Evolutionary conservation across 176 grass and related monocot species (phyloP).

Genomic region (Cenchrus purpureus): DNA sequence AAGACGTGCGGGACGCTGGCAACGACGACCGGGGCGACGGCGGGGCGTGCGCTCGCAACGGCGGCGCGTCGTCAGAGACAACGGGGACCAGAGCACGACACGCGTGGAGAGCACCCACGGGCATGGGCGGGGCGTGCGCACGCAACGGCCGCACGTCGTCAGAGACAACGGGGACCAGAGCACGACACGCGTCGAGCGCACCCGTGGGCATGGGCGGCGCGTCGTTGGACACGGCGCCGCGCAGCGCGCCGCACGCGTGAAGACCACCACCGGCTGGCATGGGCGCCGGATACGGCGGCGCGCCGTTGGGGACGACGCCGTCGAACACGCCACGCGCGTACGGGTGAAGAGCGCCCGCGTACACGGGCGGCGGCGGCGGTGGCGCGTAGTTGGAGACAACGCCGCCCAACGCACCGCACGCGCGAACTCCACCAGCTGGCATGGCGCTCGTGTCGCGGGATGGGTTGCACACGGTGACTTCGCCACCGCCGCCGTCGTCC

Average conservation of each 20-base stretch:
- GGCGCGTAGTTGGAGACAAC: background rate
- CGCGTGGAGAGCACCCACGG: background rate
- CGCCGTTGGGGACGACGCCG: background rate
- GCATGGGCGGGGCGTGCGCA: background rate
- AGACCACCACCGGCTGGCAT: background rate
- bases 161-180: background rate
- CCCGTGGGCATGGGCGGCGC: background rate
- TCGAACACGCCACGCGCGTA: too few species aligned
- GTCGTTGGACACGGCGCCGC: background rate
- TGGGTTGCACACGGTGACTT: background rate
- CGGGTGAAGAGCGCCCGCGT: background rate
- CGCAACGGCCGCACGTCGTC: background rate
- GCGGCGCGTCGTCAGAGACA: background rate
- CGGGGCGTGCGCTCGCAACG: background rate
- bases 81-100: background rate
- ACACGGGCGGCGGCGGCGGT: background rate
- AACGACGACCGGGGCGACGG: background rate
- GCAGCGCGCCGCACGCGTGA: background rate
- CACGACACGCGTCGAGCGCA: background rate
- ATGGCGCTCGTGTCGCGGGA: background rate
- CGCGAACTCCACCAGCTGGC: background rate
- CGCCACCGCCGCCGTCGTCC: background rate
- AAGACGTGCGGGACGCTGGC: background rate
- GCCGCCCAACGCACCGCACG: background rate
- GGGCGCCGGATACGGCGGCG: background rate